Base-by-base conservation (phyloP, 2,329 filamentous ascomycete genomes). In the Colletotrichum liriopes region DNA sequence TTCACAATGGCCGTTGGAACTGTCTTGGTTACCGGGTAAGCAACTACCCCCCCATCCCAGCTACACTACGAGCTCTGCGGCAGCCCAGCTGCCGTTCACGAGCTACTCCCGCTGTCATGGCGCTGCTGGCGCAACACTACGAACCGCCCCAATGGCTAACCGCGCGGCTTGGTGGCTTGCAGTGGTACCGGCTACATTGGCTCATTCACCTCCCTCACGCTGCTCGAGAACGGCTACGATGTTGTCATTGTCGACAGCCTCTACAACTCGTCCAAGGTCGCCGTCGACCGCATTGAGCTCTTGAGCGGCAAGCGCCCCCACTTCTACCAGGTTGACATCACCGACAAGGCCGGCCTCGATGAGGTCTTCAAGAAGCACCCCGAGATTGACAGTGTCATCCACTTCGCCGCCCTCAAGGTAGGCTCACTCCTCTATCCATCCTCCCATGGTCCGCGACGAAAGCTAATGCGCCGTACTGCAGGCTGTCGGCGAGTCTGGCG, bases 131-230 rank as follows among this genome's bases (percentile, higher is more conserved):
- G 67, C 66, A 71, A 51, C 16, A 8, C 49, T 52, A 41, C 47
- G 12, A 55, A 65, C 18, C 7, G 45, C 52, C 39, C 52, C 52
- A 32, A 23, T 62, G 16, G 56, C 71, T 73, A 67, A 73, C 47
- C 67, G 54, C 67, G 35, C 39, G 52, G 39, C 54, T 49, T 41
- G 55, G 55, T 65, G 77, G 77, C 76, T 77, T 77, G 72, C 82
- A 98, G 96, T 89, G 96, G 96, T 80, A 98, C 95, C 76, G 96
- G 96, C 86, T 99, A 99, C 89, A 99, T 99, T 84, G 96, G 96
- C 82, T 98, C 96, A 62, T 98, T 98, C 88, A 99, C 96, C 74
- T 88, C 94, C 68, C 92, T 99, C 63, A 93, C 95, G 65, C 93
- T 99, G 35, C 94, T 99, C 77, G 89, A 98, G 81, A 93, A 96